These are phyloP conservation scores for Macrolepiota fuliginosa DNA, from an alignment of 768 basidiomycete species.

Conservation along the genomic window DNA sequence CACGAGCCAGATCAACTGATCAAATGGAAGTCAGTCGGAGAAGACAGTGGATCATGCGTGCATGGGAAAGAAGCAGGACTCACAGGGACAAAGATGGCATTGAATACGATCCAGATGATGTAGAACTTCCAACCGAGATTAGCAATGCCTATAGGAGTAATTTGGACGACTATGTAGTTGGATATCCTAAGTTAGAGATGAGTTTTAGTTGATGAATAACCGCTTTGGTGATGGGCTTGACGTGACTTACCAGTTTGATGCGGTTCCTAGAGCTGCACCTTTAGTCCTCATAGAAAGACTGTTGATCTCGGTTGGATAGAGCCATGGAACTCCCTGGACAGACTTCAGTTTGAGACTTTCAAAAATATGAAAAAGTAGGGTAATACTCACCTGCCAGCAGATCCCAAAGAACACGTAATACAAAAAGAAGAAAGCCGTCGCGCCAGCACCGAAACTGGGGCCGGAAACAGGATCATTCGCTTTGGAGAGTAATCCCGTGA, in stretches of 20 bases:
- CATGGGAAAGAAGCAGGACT: constrained; percentile 12
- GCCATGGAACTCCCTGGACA: constrained; percentile 43
- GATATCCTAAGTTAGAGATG: constrained; percentile 35
- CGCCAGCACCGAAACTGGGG: constrained; percentile 36
- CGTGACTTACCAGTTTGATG: constrained; percentile 39
- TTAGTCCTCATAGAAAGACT: constrained; percentile 48
- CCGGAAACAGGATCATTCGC: constrained; percentile 29
- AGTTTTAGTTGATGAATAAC: neutral
- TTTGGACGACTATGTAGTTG: constrained; percentile 50
- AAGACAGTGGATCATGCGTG: neutral
- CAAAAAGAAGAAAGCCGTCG: constrained; percentile 47
- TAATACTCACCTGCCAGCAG: constrained; percentile 44
- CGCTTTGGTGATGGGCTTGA: neutral
- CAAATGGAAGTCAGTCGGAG: neutral
- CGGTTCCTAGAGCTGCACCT: constrained; percentile 46
- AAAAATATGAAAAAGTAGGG: neutral
- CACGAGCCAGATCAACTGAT: constrained; percentile 42
- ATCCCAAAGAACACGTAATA: constrained; percentile 52
- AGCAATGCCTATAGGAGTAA: constrained; percentile 44
- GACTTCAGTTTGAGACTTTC: neutral
- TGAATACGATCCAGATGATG: constrained; percentile 48
- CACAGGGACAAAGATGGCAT: constrained; percentile 47
- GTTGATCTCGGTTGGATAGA: constrained; percentile 52
- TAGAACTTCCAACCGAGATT: constrained; percentile 49
- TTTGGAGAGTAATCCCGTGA: constrained; percentile 39